Base-by-base conservation (phyloP, 495 filamentous ascomycete genomes). In the Penicillium bovifimosum region DNA sequence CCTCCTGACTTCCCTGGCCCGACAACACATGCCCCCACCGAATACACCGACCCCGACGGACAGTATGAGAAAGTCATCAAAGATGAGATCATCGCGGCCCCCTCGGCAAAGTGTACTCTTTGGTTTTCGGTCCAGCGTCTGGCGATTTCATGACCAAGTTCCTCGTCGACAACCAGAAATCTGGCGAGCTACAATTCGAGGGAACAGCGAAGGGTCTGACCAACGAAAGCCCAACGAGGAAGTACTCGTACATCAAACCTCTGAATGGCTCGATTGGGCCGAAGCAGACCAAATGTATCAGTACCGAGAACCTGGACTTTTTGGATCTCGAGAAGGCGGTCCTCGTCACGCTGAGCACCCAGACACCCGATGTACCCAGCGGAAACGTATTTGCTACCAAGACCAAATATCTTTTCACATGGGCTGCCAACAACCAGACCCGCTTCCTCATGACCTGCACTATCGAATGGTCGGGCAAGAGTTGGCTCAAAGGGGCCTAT, bases 401-500 rank as follows among this genome's bases (percentile, higher is more conserved):
- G 70, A 97, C 95, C 1, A 89, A 86, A 62, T 97, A 96, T 58
- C 95, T 95, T 55, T 77, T 99, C 7, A 88, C 85, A 35, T 99
- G 93, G 93, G 91, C 83, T 2, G 76, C 93, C 27, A 83, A 81
- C 48, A 95, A 95, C 57, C 73, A 84, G 20, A 99, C 95, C 0
- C 80, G 88, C 29, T 70, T 99, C 26, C 76, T 91, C 24, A 83
- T 90, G 68, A 95, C 83, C 50, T 96, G 88, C 67, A 85, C 84
- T 0, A 87, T 97, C 42, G 93, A 97, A 62, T 99, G 93, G 93
- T 83, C 86, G 0, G 91, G 93, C 48, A 99, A 99, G 76, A 96
- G 90, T 72, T 99, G 95, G 93, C 66, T 97, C 34, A 97, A 97
- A 96, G 75, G 89, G 88, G 46, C 87, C 93, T 18, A 98, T 98